Conservation (phyloP, 192 early-diverging fungal genomes). For the Coemansia sp. region DNA sequence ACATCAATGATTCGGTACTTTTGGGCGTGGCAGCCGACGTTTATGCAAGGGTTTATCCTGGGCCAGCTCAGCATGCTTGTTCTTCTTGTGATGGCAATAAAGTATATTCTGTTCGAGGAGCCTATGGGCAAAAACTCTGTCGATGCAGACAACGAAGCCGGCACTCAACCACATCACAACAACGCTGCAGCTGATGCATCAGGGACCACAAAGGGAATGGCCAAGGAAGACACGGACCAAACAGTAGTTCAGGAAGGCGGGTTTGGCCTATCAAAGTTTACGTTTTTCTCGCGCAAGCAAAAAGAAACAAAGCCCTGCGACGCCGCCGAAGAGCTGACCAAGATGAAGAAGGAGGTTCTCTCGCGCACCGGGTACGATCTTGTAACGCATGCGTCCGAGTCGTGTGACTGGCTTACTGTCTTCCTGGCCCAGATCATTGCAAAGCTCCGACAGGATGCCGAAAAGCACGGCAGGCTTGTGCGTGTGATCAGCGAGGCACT, state of each 20-base stretch:
- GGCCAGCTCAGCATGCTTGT: slow-evolving; percentile 55
- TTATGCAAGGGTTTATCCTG: slow-evolving; percentile 55
- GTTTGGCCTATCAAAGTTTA: slow-evolving; percentile 50
- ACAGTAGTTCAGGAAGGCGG: slow-evolving; percentile 40
- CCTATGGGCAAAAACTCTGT: slow-evolving; percentile 19
- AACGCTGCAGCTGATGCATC: not conserved
- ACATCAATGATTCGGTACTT: slow-evolving; percentile 11
- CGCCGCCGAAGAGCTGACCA: slow-evolving; percentile 43
- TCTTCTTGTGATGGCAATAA: slow-evolving; percentile 48
- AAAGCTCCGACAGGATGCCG: slow-evolving; percentile 54
- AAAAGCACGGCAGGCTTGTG: slow-evolving; percentile 48
- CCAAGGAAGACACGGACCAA: slow-evolving; percentile 1
- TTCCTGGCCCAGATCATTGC: slow-evolving; percentile 56
- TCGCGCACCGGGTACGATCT: slow-evolving; percentile 51
- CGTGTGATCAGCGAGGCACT: slow-evolving; percentile 52
- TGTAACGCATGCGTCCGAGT: slow-evolving; percentile 34
- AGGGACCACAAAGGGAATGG: not conserved
- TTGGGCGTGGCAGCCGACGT: slow-evolving; percentile 51
- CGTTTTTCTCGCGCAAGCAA: slow-evolving; percentile 50
- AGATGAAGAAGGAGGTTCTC: slow-evolving; percentile 50
- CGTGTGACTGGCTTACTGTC: slow-evolving; percentile 60
- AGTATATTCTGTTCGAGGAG: slow-evolving; percentile 57
- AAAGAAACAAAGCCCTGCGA: slow-evolving; percentile 41
- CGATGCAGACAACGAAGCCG: slow-evolving; percentile 3
- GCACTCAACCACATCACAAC: not conserved